Base-by-base conservation (phyloP, 1,284 basidiomycete genomes). In the Athelia sp. region DNA sequence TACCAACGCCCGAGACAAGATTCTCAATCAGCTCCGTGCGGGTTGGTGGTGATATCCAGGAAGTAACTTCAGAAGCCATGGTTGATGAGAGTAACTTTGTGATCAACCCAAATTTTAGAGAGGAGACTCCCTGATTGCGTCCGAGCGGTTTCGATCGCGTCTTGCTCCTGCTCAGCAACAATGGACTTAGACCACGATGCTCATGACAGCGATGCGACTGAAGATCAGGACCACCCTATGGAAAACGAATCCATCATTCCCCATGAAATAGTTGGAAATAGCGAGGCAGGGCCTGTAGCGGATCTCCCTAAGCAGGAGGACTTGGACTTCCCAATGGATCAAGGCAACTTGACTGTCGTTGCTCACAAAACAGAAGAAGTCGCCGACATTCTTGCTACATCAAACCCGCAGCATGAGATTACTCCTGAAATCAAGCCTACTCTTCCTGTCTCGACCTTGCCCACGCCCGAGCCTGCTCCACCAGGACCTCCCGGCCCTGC, bases 1-100 rank as follows among this genome's bases (percentile, higher is more conserved):
- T 56, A 91, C 93, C 93, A 53, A 96, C 93, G 51, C 93, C 93
- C 46, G 90, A 91, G 42, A 96, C 93, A 29, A 96, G 80, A 59
- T 90, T 87, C 62, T 95, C 90, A 54, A 96, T 94, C 57, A 89
- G 76, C 54, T 90, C 86, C 56, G 90, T 85, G 45, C 93, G 78
- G 49, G 84, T 87, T 17, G 81, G 67, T 40, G 92, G 92, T 34
- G 75, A 72, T 43, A 79, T 69, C 87, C 87, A 90, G 53, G 76
- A 73, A 23, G 80, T 64, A 52, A 80, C 76, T 60, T 79, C 72
- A 36, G 63, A 58, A 10, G 58, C 50, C 67, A 69, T 70, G 26
- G 13, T 13, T 13, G 26, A 6, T 4, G 13, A 29, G 26, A 29
- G 6, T 29, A 29, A n/a, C n/a, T n/a, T n/a, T n/a, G n/a, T n/a